These are phyloP conservation scores for Fomitiporia mediterranea DNA, from an alignment of 1,284 basidiomycete genomes.

Conservation along the genomic window DNA sequence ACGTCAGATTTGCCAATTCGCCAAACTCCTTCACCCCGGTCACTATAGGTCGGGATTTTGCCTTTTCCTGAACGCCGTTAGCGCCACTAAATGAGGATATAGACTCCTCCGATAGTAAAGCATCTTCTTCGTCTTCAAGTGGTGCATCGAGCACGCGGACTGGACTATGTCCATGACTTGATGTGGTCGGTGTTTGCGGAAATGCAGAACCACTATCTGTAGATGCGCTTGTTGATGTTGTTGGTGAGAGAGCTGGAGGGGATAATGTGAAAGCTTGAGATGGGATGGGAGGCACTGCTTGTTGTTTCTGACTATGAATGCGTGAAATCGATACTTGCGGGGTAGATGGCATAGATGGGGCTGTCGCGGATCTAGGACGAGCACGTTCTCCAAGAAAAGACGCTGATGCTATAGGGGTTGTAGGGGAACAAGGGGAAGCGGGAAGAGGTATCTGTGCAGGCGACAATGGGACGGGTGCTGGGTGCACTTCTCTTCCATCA, in stretches of 20 bases:
- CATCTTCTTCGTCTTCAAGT: slow-evolving; percentile 3
- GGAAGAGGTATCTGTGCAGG: not conserved
- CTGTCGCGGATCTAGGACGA: not conserved
- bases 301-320: not conserved
- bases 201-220: not conserved
- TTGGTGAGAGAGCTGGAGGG: slow-evolving; percentile 1
- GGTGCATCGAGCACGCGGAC: slow-evolving; percentile 1
- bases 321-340: not conserved
- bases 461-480: not conserved
- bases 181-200: slow-evolving; percentile 6
- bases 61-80: not conserved
- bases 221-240: not conserved
- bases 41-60: no score
- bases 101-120: not conserved
- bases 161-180: slow-evolving; percentile 6
- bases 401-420: not conserved
- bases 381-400: no score
- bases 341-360: not conserved
- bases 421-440: not conserved
- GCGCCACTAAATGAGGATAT: not conserved
- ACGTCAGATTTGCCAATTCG: not conserved
- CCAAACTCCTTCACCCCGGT: slow-evolving; percentile 4
- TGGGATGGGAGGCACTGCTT: not conserved
- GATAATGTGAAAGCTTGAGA: not conserved
- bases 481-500: not conserved